A percentile compares a stretch with the other conserved stretches of the same genome.
Evolutionary conservation across 2,329 filamentous ascomycete genomes (phyloP).

Genomic region (Coniochaeta sp.): DNA sequence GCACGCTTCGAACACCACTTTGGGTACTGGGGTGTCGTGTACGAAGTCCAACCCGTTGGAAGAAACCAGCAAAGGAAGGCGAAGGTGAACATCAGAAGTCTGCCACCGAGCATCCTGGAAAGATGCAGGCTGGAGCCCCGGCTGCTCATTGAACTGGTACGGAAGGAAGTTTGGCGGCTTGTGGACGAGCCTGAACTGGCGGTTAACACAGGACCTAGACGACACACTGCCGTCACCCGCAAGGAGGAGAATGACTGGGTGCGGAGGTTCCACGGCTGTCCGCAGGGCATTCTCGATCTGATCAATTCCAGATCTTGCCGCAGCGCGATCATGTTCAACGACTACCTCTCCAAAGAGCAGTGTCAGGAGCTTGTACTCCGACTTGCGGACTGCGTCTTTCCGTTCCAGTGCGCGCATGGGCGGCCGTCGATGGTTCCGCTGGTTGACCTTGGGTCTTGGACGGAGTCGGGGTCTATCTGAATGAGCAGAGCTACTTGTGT

Average conservation of each 20-base stretch:
- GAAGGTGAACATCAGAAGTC: slow-evolving; percentile 18
- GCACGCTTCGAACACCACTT: slow-evolving; percentile 49
- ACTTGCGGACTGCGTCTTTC: slow-evolving; percentile 60
- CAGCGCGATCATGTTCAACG: slow-evolving; percentile 84
- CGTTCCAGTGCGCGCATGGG: slow-evolving; percentile 81
- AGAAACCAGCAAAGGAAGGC: background rate
- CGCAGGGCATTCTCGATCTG: slow-evolving; percentile 67
- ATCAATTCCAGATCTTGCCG: slow-evolving; percentile 71
- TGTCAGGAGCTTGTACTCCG: slow-evolving; percentile 50
- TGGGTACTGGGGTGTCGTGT: slow-evolving; percentile 66
- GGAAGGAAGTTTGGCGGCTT: slow-evolving; percentile 65
- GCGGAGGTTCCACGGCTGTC: slow-evolving; percentile 59
- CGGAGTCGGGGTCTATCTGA: background rate
- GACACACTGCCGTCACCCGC: background rate
- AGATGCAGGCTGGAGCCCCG: slow-evolving; percentile 67
- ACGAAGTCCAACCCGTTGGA: slow-evolving; percentile 30
- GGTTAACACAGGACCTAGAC: background rate
- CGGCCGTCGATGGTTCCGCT: slow-evolving; percentile 59
- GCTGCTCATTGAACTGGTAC: slow-evolving; percentile 66
- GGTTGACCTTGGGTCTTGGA: slow-evolving; percentile 37
- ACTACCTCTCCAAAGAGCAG: slow-evolving; percentile 49
- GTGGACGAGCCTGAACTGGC: slow-evolving; percentile 34
- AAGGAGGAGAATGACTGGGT: slow-evolving; percentile 42
- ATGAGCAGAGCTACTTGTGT: too few species aligned
- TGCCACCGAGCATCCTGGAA: slow-evolving; percentile 70